Percentiles rank a stretch among this genome's conserved stretches.
Evolutionary conservation across 148 eudicot genomes (phyloP).

Genomic region (Heliamphora exappendiculata): DNA sequence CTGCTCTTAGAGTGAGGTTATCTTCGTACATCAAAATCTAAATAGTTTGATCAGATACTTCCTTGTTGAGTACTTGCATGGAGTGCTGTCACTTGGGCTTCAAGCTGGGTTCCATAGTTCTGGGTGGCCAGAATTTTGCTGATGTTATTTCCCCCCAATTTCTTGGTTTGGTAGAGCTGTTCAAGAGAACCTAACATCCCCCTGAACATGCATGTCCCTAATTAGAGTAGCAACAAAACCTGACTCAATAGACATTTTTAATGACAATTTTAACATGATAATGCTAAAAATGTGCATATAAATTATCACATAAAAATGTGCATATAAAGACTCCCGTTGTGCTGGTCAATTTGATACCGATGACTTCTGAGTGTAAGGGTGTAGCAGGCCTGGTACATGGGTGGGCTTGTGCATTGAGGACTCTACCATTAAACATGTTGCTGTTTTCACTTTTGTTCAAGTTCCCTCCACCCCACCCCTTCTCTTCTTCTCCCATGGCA

Average conservation of each 20-base stretch:
- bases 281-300: too few relatives aligned
- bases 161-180: neutral
- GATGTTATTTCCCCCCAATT: neutral
- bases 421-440: neutral
- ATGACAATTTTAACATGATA: too few relatives aligned
- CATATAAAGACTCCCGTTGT: too few relatives aligned
- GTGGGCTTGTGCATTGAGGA: too few relatives aligned
- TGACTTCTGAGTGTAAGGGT: too few relatives aligned
- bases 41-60: neutral
- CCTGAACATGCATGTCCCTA: neutral
- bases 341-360: too few relatives aligned
- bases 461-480: neutral
- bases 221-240: neutral
- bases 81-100: neutral
- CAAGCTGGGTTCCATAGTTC: neutral
- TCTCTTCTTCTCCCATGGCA: neutral
- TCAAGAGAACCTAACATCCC: neutral
- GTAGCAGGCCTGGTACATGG: too few relatives aligned
- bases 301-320: too few relatives aligned
- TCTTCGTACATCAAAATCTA: neutral
- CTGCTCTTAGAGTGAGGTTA: neutral
- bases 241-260: neutral
- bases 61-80: too few relatives aligned
- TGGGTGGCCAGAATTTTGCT: neutral
- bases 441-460: neutral